Evolutionary conservation across 441 rosid species (phyloP).

Genomic region (Pelargonium cotyledonis): DNA sequence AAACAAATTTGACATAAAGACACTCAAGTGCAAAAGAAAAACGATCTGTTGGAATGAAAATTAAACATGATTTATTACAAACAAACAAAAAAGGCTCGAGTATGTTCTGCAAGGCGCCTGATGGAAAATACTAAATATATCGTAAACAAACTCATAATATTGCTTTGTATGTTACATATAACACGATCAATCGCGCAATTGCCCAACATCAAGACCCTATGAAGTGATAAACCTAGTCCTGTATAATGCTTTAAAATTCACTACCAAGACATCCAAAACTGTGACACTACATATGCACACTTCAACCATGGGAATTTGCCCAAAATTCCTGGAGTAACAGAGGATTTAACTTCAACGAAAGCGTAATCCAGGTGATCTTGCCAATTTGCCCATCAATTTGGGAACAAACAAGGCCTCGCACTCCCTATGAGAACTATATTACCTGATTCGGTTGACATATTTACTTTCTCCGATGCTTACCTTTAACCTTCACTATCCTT

Average conservation of each 20-base stretch:
- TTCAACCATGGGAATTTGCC: conserved; percentile 7
- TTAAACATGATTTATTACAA: no score
- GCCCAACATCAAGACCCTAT: conserved; percentile 22
- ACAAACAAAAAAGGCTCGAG: no score
- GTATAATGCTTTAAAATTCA: conserved; percentile 17
- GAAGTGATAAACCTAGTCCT: conserved; percentile 17
- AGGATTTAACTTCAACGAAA: background rate
- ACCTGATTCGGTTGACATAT: background rate
- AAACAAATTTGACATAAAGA: no score
- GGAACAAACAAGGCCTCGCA: background rate
- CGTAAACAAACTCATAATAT: no score
- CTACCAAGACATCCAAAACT: conserved; percentile 31
- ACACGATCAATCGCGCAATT: no score
- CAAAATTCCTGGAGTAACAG: conserved; percentile 10
- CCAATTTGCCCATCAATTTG: conserved; percentile 6
- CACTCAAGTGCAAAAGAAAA: no score
- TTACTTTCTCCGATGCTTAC: conserved; percentile 46
- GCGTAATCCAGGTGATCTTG: background rate
- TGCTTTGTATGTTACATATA: no score
- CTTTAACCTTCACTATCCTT: conserved; percentile 45
- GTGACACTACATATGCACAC: conserved; percentile 21
- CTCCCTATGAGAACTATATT: conserved; percentile 1
- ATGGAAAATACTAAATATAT: no score
- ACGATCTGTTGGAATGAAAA: no score
- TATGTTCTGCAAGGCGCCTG: no score